Conservation (phyloP, 148 eudicot species). For the Rhododendron ferrugineum region DNA sequence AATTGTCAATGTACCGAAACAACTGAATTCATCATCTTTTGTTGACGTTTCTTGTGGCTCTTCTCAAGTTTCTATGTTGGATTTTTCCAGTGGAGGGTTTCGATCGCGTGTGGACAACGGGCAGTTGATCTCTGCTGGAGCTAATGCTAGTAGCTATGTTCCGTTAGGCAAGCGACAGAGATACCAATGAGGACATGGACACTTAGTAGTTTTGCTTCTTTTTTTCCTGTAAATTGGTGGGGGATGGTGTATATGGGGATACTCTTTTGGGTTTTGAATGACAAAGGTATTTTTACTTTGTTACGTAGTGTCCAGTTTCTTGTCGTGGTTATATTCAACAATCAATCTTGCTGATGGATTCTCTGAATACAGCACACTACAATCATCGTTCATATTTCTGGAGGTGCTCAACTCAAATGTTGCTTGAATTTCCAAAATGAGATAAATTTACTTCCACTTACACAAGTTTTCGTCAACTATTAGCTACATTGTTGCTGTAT, state of each 20-base stretch:
- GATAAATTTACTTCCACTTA: background rate
- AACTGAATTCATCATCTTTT: constrained; percentile 9
- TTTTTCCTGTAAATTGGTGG: background rate
- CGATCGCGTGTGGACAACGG: constrained; percentile 9
- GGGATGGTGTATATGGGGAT: background rate
- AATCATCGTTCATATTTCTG: background rate
- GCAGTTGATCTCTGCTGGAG: background rate
- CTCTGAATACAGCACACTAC: background rate
- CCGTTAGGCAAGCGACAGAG: background rate
- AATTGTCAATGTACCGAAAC: background rate
- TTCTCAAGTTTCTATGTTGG: constrained; percentile 24
- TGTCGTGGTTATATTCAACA: background rate
- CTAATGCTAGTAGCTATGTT: background rate
- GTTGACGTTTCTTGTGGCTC: constrained; percentile 25
- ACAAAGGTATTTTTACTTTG: background rate
- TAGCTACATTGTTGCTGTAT: background rate
- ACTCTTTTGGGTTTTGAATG: background rate
- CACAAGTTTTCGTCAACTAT: background rate
- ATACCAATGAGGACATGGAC: background rate
- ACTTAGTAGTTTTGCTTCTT: background rate
- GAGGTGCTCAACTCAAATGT: background rate
- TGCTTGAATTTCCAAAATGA: background rate
- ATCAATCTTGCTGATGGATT: background rate
- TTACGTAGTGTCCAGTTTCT: background rate
- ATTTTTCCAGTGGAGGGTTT: constrained; percentile 15